These are phyloP conservation scores for Strobilomyces dryophilus DNA, from an alignment of 768 basidiomycete genomes.

Conservation along the genomic window DNA sequence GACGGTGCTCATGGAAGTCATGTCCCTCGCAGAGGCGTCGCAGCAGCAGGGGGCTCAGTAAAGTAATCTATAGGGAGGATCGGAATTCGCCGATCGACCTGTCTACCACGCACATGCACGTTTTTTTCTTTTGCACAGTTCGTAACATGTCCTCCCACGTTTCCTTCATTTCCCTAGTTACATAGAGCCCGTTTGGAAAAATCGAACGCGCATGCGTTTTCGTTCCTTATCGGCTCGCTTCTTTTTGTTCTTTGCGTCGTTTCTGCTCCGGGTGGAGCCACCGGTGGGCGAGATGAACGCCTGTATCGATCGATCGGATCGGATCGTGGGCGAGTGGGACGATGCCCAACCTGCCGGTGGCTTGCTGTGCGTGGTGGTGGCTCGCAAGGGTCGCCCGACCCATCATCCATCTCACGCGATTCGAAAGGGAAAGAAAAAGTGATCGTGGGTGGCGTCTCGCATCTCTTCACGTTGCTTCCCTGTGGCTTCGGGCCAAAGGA, in stretches of 20 bases:
- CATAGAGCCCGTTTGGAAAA: too few species aligned
- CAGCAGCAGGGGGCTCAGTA: slow-evolving; percentile 11
- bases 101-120: background rate
- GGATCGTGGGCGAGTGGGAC: background rate
- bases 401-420: too few species aligned
- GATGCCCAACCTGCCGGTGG: background rate
- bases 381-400: background rate
- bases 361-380: background rate
- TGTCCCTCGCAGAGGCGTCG: slow-evolving; percentile 58
- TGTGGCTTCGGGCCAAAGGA: too few species aligned
- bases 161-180: too few species aligned
- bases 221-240: background rate
- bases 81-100: background rate
- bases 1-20: slow-evolving; percentile 80
- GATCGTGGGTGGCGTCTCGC: too few species aligned
- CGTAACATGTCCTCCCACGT: too few species aligned
- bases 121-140: too few species aligned
- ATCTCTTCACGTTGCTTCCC: too few species aligned
- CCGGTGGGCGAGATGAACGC: background rate
- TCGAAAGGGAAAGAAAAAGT: too few species aligned
- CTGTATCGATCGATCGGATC: background rate
- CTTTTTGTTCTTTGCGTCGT: background rate
- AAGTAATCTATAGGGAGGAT: background rate
- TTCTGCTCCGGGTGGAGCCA: too few species aligned
- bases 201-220: background rate